Evolutionary conservation across 495 filamentous ascomycete genomes (phyloP).

Genomic region (Penicillium longicatenatum): DNA sequence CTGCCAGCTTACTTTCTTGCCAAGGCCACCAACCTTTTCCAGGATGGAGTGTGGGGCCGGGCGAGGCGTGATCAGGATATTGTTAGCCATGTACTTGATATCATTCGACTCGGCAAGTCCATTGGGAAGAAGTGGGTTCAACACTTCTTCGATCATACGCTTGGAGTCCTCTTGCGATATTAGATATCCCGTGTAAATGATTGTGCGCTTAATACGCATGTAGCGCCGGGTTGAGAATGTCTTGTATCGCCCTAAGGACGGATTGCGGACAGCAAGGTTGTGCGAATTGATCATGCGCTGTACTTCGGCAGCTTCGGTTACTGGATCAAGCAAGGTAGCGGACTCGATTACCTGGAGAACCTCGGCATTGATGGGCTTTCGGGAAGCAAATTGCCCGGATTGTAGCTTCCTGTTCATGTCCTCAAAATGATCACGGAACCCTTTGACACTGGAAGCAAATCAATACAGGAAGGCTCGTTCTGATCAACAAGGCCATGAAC

Average conservation of each 20-base stretch:
- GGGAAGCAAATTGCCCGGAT: constrained; percentile 32
- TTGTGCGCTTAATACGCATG: constrained; percentile 76
- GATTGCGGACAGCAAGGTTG: constrained; percentile 58
- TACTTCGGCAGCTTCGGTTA: constrained; percentile 79
- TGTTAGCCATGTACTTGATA: constrained; percentile 83
- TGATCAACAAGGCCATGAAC: constrained; percentile 19
- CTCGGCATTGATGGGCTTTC: constrained; percentile 69
- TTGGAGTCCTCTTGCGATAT: constrained; percentile 69
- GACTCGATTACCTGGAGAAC: constrained; percentile 86
- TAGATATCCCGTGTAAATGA: constrained; percentile 95
- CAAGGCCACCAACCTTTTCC: constrained; percentile 81
- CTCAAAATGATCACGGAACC: constrained; percentile 79
- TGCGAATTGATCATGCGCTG: constrained; percentile 89
- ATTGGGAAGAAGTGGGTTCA: constrained; percentile 53
- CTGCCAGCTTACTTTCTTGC: constrained; percentile 78
- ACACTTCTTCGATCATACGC: constrained; percentile 65
- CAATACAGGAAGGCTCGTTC: constrained; percentile 16
- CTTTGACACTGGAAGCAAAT: constrained; percentile 57
- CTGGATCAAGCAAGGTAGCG: constrained; percentile 74
- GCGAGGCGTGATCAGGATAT: constrained; percentile 82
- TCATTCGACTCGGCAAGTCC: constrained; percentile 58
- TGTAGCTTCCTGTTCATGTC: constrained; percentile 63
- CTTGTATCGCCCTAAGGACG: constrained; percentile 34
- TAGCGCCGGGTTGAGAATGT: constrained; percentile 32
- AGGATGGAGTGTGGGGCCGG: constrained; percentile 68